A percentile compares a stretch with the other conserved stretches of the same genome.
Conservation (phyloP, 2,329 filamentous ascomycete species). For the Bipolaris oryzae region DNA sequence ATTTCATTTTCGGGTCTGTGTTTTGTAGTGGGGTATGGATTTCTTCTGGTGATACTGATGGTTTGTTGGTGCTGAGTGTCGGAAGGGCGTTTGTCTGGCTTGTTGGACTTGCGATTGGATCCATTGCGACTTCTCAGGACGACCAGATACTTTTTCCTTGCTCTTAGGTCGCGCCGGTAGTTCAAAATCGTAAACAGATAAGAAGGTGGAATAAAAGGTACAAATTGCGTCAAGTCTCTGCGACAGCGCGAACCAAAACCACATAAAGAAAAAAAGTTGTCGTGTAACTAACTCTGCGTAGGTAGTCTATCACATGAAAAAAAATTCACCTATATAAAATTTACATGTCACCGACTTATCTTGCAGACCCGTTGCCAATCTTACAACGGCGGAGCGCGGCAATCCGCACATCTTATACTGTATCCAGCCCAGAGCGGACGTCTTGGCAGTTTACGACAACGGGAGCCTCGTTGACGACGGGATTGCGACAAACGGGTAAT, state of each 20-base stretch:
- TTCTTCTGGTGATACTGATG: conserved; percentile 28
- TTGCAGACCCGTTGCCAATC: background rate
- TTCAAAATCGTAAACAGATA: background rate
- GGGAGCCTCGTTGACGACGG: background rate
- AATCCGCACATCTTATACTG: background rate
- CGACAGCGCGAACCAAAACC: background rate
- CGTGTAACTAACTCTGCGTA: background rate
- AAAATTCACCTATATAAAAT: no score
- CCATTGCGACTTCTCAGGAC: conserved; percentile 25
- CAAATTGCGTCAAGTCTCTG: conserved; percentile 1
- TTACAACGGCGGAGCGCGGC: background rate
- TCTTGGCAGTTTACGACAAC: conserved; percentile 8
- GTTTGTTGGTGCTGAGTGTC: conserved; percentile 6
- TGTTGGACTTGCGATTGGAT: conserved; percentile 34
- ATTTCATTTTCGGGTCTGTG: conserved; percentile 27
- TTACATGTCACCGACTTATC: background rate
- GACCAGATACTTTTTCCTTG: no score
- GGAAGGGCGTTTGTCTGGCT: conserved; percentile 34
- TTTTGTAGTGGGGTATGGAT: conserved; percentile 26
- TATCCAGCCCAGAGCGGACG: background rate
- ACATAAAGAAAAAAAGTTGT: background rate
- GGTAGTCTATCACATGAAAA: no score
- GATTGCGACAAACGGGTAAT: no score
- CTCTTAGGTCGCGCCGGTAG: no score
- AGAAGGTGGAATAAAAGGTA: background rate